A percentile compares a stretch with the other conserved stretches of the same genome.
phyloP scores from a whole-genome alignment of 371 early-diverging fungal species.

The Batkoa obscura region DNA sequence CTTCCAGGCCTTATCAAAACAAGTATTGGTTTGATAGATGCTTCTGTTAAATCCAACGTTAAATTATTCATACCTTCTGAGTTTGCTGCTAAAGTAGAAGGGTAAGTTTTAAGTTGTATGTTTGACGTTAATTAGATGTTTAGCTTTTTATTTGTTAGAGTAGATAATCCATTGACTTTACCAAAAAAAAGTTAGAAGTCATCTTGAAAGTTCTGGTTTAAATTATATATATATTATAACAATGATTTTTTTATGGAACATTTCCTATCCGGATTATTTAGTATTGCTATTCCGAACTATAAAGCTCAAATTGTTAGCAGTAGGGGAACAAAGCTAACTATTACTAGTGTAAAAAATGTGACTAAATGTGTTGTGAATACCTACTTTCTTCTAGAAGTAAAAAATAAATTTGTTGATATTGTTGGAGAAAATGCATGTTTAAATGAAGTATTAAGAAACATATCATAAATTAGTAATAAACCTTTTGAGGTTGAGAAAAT shows the following conservation, averaged over 20 bases:
- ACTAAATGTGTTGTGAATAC: background rate
- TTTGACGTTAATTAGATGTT: background rate
- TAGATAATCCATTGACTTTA: background rate
- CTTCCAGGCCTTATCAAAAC: background rate
- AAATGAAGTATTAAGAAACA: background rate
- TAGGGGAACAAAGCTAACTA: background rate
- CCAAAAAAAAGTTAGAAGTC: background rate
- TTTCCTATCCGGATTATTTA: background rate
- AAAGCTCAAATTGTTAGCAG: background rate
- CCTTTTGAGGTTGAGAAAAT: background rate
- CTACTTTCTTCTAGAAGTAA: background rate
- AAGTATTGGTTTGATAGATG: background rate
- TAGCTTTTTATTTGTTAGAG: too few relatives aligned
- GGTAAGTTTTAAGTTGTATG: background rate
- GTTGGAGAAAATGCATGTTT: background rate
- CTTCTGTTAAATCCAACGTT: background rate
- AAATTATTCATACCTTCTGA: background rate
- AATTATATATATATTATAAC: background rate
- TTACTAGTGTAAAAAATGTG: background rate
- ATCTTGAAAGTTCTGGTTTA: background rate
- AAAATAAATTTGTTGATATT: background rate
- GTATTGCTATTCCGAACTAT: background rate
- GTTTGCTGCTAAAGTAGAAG: background rate
- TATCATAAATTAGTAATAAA: background rate
- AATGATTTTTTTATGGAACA: background rate